Evolutionary conservation across 805 yeast species (phyloP).

Genomic region (Starmerella powellii): DNA sequence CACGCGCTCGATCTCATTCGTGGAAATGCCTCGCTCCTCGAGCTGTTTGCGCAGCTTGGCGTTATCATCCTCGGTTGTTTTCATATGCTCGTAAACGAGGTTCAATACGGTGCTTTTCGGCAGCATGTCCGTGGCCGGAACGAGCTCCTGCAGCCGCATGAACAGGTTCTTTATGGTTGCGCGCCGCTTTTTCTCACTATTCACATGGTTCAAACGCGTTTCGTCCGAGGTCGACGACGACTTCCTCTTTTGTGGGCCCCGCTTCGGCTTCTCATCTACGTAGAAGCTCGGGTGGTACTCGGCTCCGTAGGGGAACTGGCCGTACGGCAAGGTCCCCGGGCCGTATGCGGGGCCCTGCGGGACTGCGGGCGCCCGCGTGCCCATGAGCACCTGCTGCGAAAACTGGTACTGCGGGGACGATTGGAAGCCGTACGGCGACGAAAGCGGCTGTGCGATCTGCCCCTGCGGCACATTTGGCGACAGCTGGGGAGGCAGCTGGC

Average conservation of each 20-base stretch:
- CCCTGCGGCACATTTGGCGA: background rate
- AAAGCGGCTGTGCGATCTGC: background rate
- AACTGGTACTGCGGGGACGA: background rate
- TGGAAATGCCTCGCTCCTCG: conserved; percentile 17
- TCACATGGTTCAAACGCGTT: conserved; percentile 30
- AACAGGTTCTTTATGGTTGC: conserved; percentile 31
- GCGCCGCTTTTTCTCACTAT: conserved; percentile 33
- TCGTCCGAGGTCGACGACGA: background rate
- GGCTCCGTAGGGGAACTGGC: no score
- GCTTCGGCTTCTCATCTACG: background rate
- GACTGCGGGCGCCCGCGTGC: no score
- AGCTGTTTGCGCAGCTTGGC: conserved; percentile 21
- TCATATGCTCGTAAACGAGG: conserved; percentile 23
- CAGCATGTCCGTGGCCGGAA: conserved; percentile 25
- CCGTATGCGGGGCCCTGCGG: no score
- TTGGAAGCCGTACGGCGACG: conserved; percentile 1
- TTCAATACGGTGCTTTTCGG: conserved; percentile 26
- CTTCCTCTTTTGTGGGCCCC: background rate
- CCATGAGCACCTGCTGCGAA: background rate
- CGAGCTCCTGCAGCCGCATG: conserved; percentile 29
- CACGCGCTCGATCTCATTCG: conserved; percentile 8
- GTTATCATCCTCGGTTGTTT: conserved; percentile 23
- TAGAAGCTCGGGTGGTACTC: no score
- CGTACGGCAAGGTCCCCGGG: no score
- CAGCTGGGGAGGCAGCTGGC: background rate